These are phyloP conservation scores for Mayamaea pseudoterrestris DNA, from an alignment of 108 stramenopile genomes.

Conservation along the genomic window DNA sequence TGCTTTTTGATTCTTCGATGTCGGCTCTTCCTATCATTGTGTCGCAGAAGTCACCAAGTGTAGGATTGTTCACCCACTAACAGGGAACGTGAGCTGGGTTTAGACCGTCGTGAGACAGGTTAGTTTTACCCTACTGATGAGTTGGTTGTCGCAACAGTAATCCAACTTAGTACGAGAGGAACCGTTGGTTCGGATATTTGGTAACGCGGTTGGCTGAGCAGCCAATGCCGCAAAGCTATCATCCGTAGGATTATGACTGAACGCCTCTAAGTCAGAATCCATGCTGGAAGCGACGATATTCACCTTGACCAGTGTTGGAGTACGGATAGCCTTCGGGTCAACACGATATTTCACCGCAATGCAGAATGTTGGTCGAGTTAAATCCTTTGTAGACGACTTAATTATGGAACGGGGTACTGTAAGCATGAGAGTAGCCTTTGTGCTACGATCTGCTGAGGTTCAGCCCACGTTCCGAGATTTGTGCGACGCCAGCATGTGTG, in stretches of 20 bases:
- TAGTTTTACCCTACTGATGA: slow-evolving; percentile 92
- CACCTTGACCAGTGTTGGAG: slow-evolving; percentile 67
- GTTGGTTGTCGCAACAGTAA: slow-evolving; percentile 86
- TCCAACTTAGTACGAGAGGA: slow-evolving; percentile 98
- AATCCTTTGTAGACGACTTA: slow-evolving; percentile 94
- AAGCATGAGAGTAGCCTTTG: slow-evolving; percentile 93
- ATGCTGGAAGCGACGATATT: slow-evolving; percentile 84
- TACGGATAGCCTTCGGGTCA: slow-evolving; percentile 57
- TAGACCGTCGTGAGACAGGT: slow-evolving; percentile 98
- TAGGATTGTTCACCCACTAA: slow-evolving; percentile 96
- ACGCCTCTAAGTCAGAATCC: slow-evolving; percentile 95
- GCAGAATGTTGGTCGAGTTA: slow-evolving; percentile 82
- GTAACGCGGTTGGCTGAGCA: slow-evolving; percentile 85
- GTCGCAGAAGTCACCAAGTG: slow-evolving; percentile 94
- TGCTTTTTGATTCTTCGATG: slow-evolving; percentile 92
- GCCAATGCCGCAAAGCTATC: slow-evolving; percentile 90
- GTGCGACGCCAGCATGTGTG: too few relatives aligned
- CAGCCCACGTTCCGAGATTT: slow-evolving; percentile 86
- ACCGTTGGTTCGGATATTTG: slow-evolving; percentile 96
- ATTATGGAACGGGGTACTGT: slow-evolving; percentile 89
- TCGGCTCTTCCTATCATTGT: slow-evolving; percentile 95
- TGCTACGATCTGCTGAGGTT: slow-evolving; percentile 96
- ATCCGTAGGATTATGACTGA: slow-evolving; percentile 91
- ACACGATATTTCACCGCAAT: slow-evolving; percentile 55
- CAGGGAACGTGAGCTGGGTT: slow-evolving; percentile 95